These are phyloP conservation scores for Phytopythium montanum DNA, from an alignment of 352 stramenopile genomes.

Conservation along the genomic window DNA sequence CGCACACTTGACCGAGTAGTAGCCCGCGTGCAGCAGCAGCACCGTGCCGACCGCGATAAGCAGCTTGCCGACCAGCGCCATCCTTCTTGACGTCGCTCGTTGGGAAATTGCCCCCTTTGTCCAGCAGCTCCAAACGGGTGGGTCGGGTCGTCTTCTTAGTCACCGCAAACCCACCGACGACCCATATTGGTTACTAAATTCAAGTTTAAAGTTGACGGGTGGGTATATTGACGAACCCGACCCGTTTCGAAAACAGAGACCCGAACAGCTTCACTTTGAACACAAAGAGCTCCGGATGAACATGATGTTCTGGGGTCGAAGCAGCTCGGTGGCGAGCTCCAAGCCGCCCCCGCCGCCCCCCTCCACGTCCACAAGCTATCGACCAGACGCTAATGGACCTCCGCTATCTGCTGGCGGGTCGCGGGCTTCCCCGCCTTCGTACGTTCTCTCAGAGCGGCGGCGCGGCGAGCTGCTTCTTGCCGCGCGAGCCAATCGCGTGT, in stretches of 20 bases:
- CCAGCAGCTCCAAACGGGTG: background rate
- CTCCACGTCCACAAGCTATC: too few relatives aligned
- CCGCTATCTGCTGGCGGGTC: background rate
- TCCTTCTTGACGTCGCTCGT: constrained; percentile 10
- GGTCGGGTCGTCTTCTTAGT: too few relatives aligned
- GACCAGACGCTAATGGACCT: background rate
- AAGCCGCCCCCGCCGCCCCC: background rate
- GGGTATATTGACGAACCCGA: background rate
- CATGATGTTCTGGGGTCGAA: constrained; percentile 9
- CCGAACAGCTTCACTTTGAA: background rate
- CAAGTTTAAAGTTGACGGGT: background rate
- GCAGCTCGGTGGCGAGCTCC: background rate
- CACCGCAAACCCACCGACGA: background rate
- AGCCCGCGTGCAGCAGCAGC: constrained; percentile 70
- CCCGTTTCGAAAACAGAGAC: background rate
- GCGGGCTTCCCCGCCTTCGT: constrained; percentile 25
- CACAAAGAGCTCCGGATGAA: background rate
- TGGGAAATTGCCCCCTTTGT: background rate
- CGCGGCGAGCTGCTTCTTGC: constrained; percentile 68
- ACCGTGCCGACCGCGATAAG: constrained; percentile 61
- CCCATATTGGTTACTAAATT: background rate
- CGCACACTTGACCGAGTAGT: constrained; percentile 83
- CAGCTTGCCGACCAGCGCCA: constrained; percentile 64
- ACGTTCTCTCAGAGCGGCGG: constrained; percentile 64
- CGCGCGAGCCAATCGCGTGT: constrained; percentile 60